Evolutionary conservation across 1,139 yeast species (phyloP).

Genomic region (Candida anutae): DNA sequence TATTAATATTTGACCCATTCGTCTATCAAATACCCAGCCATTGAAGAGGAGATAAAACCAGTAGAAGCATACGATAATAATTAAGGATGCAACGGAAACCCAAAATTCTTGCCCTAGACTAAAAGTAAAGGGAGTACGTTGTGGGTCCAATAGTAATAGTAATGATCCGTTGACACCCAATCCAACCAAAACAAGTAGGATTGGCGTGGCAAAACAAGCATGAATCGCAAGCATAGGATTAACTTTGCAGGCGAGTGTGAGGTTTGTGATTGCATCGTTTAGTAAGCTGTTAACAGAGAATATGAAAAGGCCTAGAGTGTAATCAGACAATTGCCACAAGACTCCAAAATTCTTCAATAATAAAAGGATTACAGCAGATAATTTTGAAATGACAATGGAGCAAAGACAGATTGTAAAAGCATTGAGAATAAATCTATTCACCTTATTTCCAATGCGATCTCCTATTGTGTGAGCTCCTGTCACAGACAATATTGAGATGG

Average conservation of each 20-base stretch:
- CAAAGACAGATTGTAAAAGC: constrained; percentile 20
- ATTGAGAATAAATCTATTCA: constrained; percentile 7
- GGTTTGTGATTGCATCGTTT: constrained; percentile 34
- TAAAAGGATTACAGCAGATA: constrained; percentile 21
- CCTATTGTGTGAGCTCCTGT: too few relatives aligned
- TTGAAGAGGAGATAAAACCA: constrained; percentile 25
- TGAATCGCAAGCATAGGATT: constrained; percentile 32
- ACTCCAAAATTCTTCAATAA: constrained; percentile 32
- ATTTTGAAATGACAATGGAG: constrained; percentile 20
- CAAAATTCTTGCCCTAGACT: constrained; percentile 17
- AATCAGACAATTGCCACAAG: constrained; percentile 30
- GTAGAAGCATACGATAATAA: constrained; percentile 16
- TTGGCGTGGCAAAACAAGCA: constrained; percentile 38
- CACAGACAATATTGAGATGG: constrained; percentile 5
- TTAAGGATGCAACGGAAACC: constrained; percentile 20
- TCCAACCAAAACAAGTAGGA: constrained; percentile 30
- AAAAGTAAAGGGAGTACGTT: constrained; percentile 15
- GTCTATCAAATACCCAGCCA: constrained; percentile 27
- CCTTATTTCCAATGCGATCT: constrained; percentile 1
- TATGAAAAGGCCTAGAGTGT: constrained; percentile 31
- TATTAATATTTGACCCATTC: constrained; percentile 16
- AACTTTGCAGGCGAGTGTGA: constrained; percentile 26
- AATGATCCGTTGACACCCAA: constrained; percentile 30
- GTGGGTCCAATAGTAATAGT: constrained; percentile 8
- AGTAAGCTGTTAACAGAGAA: constrained; percentile 35